A percentile compares a stretch with the other conserved stretches of the same genome.
phyloP scores from a whole-genome alignment of 2,329 filamentous ascomycete species.

The Ophiostoma pallidulum region DNA sequence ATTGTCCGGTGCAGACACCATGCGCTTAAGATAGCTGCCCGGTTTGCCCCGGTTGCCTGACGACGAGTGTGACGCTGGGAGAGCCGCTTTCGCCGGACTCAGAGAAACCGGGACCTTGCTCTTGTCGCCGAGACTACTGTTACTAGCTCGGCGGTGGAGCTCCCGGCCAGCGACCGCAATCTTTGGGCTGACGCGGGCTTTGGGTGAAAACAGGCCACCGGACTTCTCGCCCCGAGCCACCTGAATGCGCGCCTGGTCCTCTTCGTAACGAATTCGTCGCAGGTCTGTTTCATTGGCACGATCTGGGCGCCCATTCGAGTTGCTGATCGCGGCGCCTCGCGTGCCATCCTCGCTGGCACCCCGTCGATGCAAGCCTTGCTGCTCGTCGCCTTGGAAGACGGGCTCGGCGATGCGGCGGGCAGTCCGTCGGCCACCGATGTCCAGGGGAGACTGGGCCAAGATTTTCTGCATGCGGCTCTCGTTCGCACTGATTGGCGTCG shows the following conservation, averaged over 20 bases:
- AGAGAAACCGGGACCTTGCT: slow-evolving; percentile 8
- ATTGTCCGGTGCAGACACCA: slow-evolving; percentile 7
- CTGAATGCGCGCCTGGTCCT: slow-evolving; percentile 19
- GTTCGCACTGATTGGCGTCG: slow-evolving; percentile 7
- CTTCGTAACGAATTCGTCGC: slow-evolving; percentile 19
- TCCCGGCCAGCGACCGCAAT: slow-evolving; percentile 28
- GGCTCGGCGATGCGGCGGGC: slow-evolving; percentile 15
- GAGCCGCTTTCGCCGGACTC: slow-evolving; percentile 4
- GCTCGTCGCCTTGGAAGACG: not conserved
- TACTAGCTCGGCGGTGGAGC: slow-evolving; percentile 28
- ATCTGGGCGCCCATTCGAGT: slow-evolving; percentile 3
- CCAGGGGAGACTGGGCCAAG: slow-evolving; percentile 19
- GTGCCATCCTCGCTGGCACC: slow-evolving; percentile 10
- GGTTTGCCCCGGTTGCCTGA: not conserved
- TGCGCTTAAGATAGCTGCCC: slow-evolving; percentile 10
- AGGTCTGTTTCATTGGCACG: slow-evolving; percentile 18
- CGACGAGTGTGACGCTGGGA: not conserved
- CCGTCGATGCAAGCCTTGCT: slow-evolving; percentile 5
- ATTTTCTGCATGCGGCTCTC: slow-evolving; percentile 18
- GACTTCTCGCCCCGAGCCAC: slow-evolving; percentile 19
- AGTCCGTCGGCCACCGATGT: slow-evolving; percentile 17
- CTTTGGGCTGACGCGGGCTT: slow-evolving; percentile 24
- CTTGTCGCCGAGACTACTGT: slow-evolving; percentile 23
- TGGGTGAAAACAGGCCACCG: slow-evolving; percentile 27
- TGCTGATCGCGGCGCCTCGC: slow-evolving; percentile 13